Evolutionary conservation across 257 asterid species (phyloP).

Genomic region (Solanum peruvianum): DNA sequence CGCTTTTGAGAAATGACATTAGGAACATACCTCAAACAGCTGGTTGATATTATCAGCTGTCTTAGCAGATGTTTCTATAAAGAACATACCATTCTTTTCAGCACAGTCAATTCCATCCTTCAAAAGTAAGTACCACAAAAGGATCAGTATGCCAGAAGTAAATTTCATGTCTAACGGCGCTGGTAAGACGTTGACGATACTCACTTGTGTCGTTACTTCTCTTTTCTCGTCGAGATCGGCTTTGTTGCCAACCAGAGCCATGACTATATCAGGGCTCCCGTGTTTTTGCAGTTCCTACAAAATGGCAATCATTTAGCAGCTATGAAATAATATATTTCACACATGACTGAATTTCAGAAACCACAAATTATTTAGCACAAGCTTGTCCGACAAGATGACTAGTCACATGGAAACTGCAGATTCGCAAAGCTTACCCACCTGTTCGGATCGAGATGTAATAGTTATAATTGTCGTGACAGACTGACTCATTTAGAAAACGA

Average conservation of each 20-base stretch:
- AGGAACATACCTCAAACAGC: constrained; percentile 74
- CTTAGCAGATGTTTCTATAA: constrained; percentile 97
- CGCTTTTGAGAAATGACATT: neutral
- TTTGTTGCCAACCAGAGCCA: constrained; percentile 98
- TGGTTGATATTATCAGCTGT: constrained; percentile 99
- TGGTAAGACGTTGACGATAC: constrained; percentile 1
- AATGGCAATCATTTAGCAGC: neutral
- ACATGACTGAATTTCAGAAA: neutral
- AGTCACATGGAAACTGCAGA: neutral
- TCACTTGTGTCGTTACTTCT: constrained; percentile 75
- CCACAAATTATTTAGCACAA: neutral
- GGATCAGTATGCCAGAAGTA: neutral
- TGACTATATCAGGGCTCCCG: constrained; percentile 87
- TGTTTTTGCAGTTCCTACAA: constrained; percentile 88
- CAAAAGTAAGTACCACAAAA: neutral
- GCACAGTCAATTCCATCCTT: constrained; percentile 88
- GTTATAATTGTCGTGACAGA: neutral
- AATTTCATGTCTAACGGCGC: neutral
- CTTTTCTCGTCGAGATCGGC: constrained; percentile 91
- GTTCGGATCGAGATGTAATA: neutral
- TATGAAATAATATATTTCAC: neutral
- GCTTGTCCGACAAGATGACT: neutral
- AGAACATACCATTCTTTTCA: constrained; percentile 93
- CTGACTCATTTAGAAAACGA: neutral
- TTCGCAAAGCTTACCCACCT: neutral